Evolutionary conservation across 163 green algal genomes (phyloP), one percentile per base, ranked within the genome.

Genomic region (Trebouxia gelatinosa): DNA sequence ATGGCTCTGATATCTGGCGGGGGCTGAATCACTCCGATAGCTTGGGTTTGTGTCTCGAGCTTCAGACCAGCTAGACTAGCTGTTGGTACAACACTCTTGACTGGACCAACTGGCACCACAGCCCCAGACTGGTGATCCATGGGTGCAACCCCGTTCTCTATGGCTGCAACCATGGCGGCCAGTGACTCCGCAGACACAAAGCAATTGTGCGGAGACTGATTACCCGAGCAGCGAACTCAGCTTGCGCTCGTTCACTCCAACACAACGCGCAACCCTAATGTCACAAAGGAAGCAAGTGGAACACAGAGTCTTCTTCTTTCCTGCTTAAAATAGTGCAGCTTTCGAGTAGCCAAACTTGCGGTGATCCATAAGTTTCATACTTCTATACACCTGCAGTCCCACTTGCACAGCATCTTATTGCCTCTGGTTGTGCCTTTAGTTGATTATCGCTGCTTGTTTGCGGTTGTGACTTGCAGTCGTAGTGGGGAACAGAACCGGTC

Each of bases 1-100:
- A 98, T 97, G 23, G 91, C 92, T 26, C 91, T 77, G 39, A 98
- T 96, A 75, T 98, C 94, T 11, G 94, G 94, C 3, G 95, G 94
- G 37, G 95, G 95, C 39, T 93, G 70, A 38, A 98, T 98, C 26
- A 98, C 65, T 11, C 95, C 95, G 9, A 98, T 92, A 6, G 90
- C 90, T n/a, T 91, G 85, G 2, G 94, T 98, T 39, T 98, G 94
- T 6, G 91, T 97, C 6, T 89, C 87, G 5, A 87, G 80, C 37
- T 80, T 88, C 1, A 95, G 65, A 19, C 68, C 81, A 23, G 80
- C 72, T 13, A 92, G 64, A 40, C 91, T 84, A 2, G 85, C 72
- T 21, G 61, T 76, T 3, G 85, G 78, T 59, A 92, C 57, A 0
- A 85, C 74, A n/a, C 78, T 68, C 4, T 78, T 64, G 1, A 77